These are phyloP conservation scores for Paramecium pentaurelia DNA, from an alignment of 73 alveolate species.

Conservation along the genomic window DNA sequence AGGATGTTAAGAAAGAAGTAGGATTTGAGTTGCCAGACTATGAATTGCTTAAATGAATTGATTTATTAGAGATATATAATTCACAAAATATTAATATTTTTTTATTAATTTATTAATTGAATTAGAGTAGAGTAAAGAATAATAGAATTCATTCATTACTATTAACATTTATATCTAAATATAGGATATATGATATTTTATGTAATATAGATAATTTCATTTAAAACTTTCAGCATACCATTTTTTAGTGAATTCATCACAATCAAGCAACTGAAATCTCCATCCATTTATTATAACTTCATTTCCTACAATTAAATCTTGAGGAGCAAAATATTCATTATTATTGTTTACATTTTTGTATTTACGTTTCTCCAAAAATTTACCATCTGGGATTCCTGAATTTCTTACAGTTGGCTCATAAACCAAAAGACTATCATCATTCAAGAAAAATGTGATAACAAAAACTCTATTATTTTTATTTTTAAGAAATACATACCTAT, in stretches of 20 bases:
- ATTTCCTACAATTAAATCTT: conserved; percentile 83
- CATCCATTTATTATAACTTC: conserved; percentile 79
- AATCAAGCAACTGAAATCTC: conserved; percentile 75
- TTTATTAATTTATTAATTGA: no score
- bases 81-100: not conserved
- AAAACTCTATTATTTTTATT: conserved; percentile 63
- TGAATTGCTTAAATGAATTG: not conserved
- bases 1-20: not conserved
- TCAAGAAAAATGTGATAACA: conserved; percentile 82
- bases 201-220: not conserved
- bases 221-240: conserved; percentile 60
- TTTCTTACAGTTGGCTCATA: conserved; percentile 91
- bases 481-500: conserved; percentile 24
- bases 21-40: not conserved
- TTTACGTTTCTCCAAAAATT: conserved; percentile 63
- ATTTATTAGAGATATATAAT: not conserved
- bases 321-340: conserved; percentile 67
- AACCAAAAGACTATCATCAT: conserved; percentile 89
- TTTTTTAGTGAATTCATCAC: conserved; percentile 84
- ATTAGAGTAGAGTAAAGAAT: no score
- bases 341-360: conserved; percentile 80
- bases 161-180: not conserved
- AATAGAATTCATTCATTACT: no score
- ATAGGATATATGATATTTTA: not conserved
- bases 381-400: conserved; percentile 92